Evolutionary conservation across 768 basidiomycete genomes (phyloP).

Genomic region (Termitomyces sp.): DNA sequence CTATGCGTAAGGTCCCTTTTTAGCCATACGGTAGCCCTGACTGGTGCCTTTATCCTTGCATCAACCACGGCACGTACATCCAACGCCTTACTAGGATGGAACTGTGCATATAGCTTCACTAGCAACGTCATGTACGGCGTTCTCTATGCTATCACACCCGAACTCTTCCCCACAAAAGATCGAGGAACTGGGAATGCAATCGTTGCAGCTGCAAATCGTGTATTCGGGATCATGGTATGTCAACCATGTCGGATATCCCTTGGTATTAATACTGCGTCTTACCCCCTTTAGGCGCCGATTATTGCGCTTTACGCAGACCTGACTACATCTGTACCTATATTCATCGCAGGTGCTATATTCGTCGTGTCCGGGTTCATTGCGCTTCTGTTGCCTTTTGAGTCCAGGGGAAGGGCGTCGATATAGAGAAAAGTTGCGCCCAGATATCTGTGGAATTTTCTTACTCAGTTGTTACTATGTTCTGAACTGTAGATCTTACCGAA

Average conservation of each 20-base stretch:
- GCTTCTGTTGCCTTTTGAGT: slow-evolving; percentile 68
- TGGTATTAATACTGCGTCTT: neutral
- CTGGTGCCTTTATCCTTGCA: slow-evolving; percentile 71
- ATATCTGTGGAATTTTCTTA: no score
- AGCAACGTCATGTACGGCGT: slow-evolving; percentile 78
- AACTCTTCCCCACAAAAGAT: slow-evolving; percentile 70
- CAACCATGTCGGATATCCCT: no score
- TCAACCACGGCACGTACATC: slow-evolving; percentile 73
- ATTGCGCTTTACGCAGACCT: slow-evolving; percentile 71
- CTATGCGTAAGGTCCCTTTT: neutral
- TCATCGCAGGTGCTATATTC: slow-evolving; percentile 64
- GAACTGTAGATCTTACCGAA: no score
- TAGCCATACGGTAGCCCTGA: slow-evolving; percentile 50
- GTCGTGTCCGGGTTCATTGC: slow-evolving; percentile 58
- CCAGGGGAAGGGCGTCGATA: slow-evolving; percentile 69
- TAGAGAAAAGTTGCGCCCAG: no score
- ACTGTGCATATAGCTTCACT: slow-evolving; percentile 69
- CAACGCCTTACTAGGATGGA: slow-evolving; percentile 71
- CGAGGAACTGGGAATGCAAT: slow-evolving; percentile 72
- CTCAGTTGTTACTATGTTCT: no score
- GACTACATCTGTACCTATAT: slow-evolving; percentile 64
- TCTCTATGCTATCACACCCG: slow-evolving; percentile 65
- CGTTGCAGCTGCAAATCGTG: slow-evolving; percentile 52
- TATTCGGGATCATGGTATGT: slow-evolving; percentile 69
- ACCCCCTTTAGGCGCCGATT: slow-evolving; percentile 66